phyloP scores from a whole-genome alignment of 2,329 filamentous ascomycete species.

The Paracoccidioides brasiliensis region DNA sequence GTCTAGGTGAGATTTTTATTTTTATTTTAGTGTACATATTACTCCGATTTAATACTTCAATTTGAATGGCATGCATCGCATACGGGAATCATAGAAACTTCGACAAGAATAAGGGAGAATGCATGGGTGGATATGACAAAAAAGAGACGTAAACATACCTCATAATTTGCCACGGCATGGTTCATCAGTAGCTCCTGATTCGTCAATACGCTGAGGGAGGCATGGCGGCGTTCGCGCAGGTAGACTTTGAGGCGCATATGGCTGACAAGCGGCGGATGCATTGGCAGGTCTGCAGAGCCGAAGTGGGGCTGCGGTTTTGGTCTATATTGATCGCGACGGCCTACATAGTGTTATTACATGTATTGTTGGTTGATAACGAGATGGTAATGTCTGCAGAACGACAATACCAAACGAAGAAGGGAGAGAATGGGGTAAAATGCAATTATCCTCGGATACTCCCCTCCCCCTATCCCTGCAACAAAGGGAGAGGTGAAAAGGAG shows the following conservation, averaged over 20 bases:
- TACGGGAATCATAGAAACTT: not conserved
- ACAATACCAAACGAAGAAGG: no score
- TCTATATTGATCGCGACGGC: not conserved
- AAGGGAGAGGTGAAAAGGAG: no score
- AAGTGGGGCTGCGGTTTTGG: not conserved
- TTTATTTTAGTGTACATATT: not conserved
- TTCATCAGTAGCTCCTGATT: slow-evolving; percentile 29
- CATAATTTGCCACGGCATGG: slow-evolving; percentile 26
- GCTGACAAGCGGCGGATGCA: not conserved
- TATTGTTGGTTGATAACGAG: no score
- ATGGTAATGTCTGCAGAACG: no score
- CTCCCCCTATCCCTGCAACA: no score
- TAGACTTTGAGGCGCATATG: slow-evolving; percentile 7
- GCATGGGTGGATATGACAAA: not conserved
- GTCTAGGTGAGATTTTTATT: slow-evolving; percentile 16
- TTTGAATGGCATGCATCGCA: no score
- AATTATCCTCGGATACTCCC: no score
- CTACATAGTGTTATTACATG: not conserved
- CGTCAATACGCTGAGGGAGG: slow-evolving; percentile 25
- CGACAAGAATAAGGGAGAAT: not conserved
- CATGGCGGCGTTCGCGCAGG: slow-evolving; percentile 24
- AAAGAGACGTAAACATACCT: slow-evolving; percentile 16
- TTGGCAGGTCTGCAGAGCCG: not conserved
- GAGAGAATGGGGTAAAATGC: no score
- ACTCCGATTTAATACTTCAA: no score